Percentiles rank a stretch among this genome's conserved stretches.
phyloP scores from a whole-genome alignment of 768 basidiomycete genomes.

The Boletus speciosus region DNA sequence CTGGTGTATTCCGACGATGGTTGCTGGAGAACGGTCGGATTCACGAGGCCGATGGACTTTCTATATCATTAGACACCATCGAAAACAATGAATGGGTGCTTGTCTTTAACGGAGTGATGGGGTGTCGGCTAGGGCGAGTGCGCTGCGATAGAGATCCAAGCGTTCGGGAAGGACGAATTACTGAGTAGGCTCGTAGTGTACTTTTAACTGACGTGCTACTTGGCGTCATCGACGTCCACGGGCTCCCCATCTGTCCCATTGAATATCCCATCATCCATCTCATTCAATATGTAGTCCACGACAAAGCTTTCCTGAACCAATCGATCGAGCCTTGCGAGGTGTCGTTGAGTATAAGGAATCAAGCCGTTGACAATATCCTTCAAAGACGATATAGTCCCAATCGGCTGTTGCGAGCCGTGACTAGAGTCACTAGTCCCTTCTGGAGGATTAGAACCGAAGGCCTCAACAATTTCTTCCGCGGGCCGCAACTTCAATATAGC shows the following conservation, averaged over 20 bases:
- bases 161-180: not conserved
- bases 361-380: conserved; percentile 81
- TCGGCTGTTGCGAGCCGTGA: conserved; percentile 31
- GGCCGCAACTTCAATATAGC: conserved; percentile 75
- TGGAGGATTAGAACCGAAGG: conserved; percentile 43
- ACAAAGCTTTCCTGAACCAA: conserved; percentile 94
- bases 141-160: not conserved
- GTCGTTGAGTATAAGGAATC: conserved; percentile 93
- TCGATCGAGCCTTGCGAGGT: conserved; percentile 79
- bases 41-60: conserved; percentile 44
- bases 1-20: conserved; percentile 68
- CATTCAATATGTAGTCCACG: conserved; percentile 82
- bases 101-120: conserved; percentile 69
- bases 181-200: conserved; percentile 5
- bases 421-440: conserved; percentile 7
- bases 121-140: conserved; percentile 55
- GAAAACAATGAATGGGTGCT: conserved; percentile 60
- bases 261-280: conserved; percentile 83
- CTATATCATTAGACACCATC: conserved; percentile 43
- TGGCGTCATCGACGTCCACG: conserved; percentile 39
- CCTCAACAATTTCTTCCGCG: conserved; percentile 67
- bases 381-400: conserved; percentile 33
- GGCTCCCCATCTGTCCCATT: conserved; percentile 42
- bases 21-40: conserved; percentile 59
- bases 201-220: conserved; percentile 12